phyloP scores from a whole-genome alignment of 208 protist species.

The Trypanosoma platydactyli region DNA sequence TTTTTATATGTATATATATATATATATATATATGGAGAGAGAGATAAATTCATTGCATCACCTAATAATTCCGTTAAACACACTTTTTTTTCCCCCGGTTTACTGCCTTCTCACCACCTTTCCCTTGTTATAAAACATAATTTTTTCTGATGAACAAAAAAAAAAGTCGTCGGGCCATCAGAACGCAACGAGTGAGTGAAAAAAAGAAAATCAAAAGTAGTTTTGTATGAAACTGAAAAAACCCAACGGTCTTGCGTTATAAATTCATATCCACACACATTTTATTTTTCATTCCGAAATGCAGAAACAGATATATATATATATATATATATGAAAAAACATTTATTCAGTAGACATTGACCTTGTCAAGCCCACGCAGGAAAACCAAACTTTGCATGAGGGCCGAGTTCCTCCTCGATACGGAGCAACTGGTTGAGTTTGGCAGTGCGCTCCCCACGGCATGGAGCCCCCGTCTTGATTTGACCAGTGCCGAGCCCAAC shows the following conservation, averaged over 20 bases:
- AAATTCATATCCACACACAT: no score
- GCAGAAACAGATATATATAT: background rate
- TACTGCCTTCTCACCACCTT: background rate
- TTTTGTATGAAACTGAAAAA: no score
- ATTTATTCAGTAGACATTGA: background rate
- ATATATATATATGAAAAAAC: background rate
- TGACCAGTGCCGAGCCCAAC: conserved; percentile 96
- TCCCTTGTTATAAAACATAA: no score
- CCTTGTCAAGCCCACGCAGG: conserved; percentile 56
- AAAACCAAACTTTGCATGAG: conserved; percentile 71
- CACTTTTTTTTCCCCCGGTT: conserved; percentile 15
- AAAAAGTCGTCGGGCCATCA: no score
- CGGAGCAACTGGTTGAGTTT: conserved; percentile 99
- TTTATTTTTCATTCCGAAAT: no score
- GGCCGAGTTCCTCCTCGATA: conserved; percentile 96
- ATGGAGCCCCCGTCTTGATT: conserved; percentile 99
- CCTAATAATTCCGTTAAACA: background rate
- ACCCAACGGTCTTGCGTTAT: no score
- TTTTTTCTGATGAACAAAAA: no score
- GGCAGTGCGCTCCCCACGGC: conserved; percentile 95
- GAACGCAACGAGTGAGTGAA: no score
- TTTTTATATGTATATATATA: conserved; percentile 11
- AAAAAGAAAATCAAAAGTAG: no score
- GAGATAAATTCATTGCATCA: background rate
- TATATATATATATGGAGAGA: conserved; percentile 10